Evolutionary conservation across 495 filamentous ascomycete genomes (phyloP).

Genomic region (Penicillium odoratum): DNA sequence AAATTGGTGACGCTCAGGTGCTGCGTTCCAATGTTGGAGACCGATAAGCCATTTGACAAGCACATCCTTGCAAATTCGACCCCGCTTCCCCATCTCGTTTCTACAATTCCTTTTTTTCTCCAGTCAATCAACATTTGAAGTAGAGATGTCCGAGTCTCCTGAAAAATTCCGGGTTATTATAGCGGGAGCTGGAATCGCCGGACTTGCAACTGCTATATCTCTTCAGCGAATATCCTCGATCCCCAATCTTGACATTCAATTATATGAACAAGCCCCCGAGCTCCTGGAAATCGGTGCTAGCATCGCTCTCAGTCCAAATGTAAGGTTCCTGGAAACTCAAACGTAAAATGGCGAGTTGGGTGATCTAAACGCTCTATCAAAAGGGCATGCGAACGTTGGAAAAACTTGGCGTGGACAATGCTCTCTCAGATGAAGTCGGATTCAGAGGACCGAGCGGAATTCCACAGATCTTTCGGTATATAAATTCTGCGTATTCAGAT

Average conservation of each 20-base stretch:
- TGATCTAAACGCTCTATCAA: slow-evolving; percentile 1
- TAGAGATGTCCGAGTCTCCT: slow-evolving; percentile 15
- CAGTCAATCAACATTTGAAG: not conserved
- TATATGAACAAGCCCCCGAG: slow-evolving; percentile 48
- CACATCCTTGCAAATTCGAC: not conserved
- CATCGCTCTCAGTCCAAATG: slow-evolving; percentile 53
- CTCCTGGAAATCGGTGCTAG: slow-evolving; percentile 50
- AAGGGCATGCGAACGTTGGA: slow-evolving; percentile 49
- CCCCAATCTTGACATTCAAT: slow-evolving; percentile 38
- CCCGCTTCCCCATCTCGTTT: not conserved
- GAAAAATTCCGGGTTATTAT: slow-evolving; percentile 41
- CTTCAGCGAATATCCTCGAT: slow-evolving; percentile 30
- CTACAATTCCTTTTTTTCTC: not conserved
- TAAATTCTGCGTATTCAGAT: not conserved
- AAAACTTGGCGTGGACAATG: slow-evolving; percentile 42
- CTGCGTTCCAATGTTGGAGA: not conserved
- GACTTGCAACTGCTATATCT: slow-evolving; percentile 46
- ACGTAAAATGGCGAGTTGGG: not conserved
- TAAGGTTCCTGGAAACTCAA: slow-evolving; percentile 2
- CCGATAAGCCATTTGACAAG: not conserved
- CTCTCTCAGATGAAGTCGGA: slow-evolving; percentile 39
- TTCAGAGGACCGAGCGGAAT: slow-evolving; percentile 43
- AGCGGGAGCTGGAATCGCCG: slow-evolving; percentile 49
- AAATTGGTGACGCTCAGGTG: no score
- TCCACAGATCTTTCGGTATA: slow-evolving; percentile 34